Percentiles rank a stretch among this genome's conserved stretches.
Conservation (phyloP, 306 rosid species). For the Abrus pulchellus region DNA sequence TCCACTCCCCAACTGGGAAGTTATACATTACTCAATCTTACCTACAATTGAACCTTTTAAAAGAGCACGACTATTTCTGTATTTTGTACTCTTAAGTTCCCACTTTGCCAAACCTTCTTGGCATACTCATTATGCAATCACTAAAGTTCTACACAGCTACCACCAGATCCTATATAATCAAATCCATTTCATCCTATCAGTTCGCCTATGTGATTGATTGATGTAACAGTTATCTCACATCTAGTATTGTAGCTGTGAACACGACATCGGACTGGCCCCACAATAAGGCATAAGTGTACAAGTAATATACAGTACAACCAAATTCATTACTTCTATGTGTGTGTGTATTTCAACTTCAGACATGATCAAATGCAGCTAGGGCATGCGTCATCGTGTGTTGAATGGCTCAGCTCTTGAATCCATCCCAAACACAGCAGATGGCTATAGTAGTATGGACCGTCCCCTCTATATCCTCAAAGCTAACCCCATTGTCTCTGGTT, state of each 20-base stretch:
- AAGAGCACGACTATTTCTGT: neutral
- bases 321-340: neutral
- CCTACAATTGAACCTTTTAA: neutral
- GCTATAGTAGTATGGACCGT: neutral
- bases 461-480: neutral
- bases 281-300: neutral
- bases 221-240: neutral
- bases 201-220: neutral
- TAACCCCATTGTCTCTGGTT: neutral
- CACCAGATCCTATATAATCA: neutral
- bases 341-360: neutral
- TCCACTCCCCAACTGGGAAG: neutral
- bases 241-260: neutral
- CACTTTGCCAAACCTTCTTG: neutral
- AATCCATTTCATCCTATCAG: neutral
- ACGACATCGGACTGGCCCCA: neutral
- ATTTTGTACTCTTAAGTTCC: conserved; percentile 3
- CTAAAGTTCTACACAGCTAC: neutral
- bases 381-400: neutral
- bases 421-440: conserved; percentile 7
- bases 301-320: neutral
- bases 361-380: neutral
- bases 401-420: neutral
- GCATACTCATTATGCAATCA: conserved; percentile 21
- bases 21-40: neutral